These are phyloP conservation scores for Penicillium sp. DNA, from an alignment of 2,329 filamentous ascomycete species.

Conservation along the genomic window DNA sequence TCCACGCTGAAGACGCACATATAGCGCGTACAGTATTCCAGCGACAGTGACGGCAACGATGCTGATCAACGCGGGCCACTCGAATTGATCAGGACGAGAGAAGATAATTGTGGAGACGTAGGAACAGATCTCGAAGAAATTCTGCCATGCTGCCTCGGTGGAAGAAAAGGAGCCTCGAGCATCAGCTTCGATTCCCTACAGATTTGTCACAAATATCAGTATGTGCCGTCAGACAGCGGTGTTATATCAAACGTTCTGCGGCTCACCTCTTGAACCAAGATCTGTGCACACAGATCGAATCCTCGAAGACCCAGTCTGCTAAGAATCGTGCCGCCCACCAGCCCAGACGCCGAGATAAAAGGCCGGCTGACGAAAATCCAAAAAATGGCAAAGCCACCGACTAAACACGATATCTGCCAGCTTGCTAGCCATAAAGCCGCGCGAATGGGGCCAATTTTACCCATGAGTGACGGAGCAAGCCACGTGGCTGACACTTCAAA, in stretches of 20 bases:
- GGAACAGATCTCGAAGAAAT: slow-evolving; percentile 58
- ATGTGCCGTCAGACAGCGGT: background rate
- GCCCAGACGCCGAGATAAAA: slow-evolving; percentile 36
- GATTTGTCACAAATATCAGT: background rate
- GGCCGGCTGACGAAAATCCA: slow-evolving; percentile 21
- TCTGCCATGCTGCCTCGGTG: slow-evolving; percentile 60
- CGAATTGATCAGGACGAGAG: slow-evolving; percentile 54
- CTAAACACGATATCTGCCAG: slow-evolving; percentile 53
- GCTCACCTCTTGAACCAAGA: slow-evolving; percentile 51
- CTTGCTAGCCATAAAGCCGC: slow-evolving; percentile 60
- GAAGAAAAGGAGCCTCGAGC: slow-evolving; percentile 59
- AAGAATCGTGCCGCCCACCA: slow-evolving; percentile 45
- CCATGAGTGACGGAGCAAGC: slow-evolving; percentile 42
- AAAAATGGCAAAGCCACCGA: slow-evolving; percentile 38
- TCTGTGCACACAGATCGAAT: slow-evolving; percentile 52
- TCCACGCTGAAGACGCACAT: slow-evolving; percentile 3
- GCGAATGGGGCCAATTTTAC: slow-evolving; percentile 44
- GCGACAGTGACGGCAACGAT: slow-evolving; percentile 42
- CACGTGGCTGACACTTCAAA: slow-evolving; percentile 46
- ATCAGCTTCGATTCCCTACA: slow-evolving; percentile 47
- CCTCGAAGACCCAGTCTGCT: slow-evolving; percentile 54
- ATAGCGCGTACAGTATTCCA: slow-evolving; percentile 5
- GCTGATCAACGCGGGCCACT: slow-evolving; percentile 52
- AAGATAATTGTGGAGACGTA: slow-evolving; percentile 59
- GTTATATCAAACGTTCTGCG: background rate